A percentile compares a stretch with the other conserved stretches of the same genome.
Conservation (phyloP, 73 alveolate genomes). For the Tetrahymena malaccensis region DNA sequence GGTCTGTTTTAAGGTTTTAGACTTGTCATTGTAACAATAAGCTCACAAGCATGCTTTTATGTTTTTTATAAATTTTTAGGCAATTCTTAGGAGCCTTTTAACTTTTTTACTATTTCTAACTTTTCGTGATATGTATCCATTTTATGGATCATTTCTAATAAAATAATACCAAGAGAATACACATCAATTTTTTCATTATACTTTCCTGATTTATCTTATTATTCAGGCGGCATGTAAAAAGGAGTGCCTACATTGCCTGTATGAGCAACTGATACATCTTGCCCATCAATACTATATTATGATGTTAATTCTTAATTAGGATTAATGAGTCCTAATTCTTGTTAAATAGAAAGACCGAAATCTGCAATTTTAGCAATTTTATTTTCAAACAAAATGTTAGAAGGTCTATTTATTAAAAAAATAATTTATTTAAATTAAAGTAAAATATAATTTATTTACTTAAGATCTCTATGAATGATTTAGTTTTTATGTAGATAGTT, state of each 20-base stretch:
- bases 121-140: constrained; percentile 43
- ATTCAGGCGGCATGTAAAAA: constrained; percentile 80
- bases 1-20: not conserved
- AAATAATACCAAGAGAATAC: constrained; percentile 75
- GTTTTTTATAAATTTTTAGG: constrained; percentile 9
- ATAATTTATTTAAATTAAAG: not conserved
- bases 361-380: constrained; percentile 73
- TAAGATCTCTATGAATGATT: constrained; percentile 80
- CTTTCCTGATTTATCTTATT: constrained; percentile 36
- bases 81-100: constrained; percentile 4
- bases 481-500: constrained; percentile 56
- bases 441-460: not conserved
- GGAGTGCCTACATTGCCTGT: constrained; percentile 74
- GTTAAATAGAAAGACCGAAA: constrained; percentile 69
- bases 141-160: constrained; percentile 60
- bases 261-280: constrained; percentile 11
- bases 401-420: constrained; percentile 45
- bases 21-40: not conserved
- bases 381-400: constrained; percentile 68
- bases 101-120: not conserved
- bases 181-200: constrained; percentile 76
- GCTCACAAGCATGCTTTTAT: not conserved
- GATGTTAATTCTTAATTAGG: not conserved
- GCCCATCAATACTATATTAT: not conserved
- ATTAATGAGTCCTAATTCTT: not conserved